Evolutionary conservation across 2,329 filamentous ascomycete genomes (phyloP).

Genomic region (Penicillium capsulatum): DNA sequence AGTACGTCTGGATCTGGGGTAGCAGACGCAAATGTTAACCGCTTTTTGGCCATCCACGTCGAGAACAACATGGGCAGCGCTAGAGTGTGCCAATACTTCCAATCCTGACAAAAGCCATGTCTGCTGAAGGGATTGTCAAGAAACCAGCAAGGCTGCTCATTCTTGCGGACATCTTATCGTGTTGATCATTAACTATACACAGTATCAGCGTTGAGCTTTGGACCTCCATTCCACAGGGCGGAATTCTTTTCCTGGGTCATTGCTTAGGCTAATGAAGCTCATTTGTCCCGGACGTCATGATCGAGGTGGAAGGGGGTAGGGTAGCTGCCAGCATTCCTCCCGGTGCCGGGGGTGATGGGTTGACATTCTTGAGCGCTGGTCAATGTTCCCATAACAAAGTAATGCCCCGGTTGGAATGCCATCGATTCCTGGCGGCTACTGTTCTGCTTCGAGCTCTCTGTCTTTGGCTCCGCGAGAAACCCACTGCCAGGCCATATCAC

Average conservation of each 20-base stretch:
- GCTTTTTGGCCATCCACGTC: no score
- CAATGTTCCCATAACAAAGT: constrained; percentile 32
- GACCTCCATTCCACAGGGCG: constrained; percentile 7
- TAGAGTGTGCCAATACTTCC: no score
- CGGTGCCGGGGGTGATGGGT: constrained; percentile 24
- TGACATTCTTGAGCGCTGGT: constrained; percentile 28
- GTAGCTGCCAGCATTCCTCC: constrained; percentile 30
- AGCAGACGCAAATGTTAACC: no score
- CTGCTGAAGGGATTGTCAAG: no score
- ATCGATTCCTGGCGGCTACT: constrained; percentile 1
- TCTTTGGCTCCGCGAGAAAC: constrained; percentile 7
- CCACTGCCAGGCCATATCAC: no score
- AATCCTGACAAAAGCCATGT: no score
- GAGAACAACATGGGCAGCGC: no score
- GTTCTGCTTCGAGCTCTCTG: constrained; percentile 9
- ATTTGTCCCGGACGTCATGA: constrained; percentile 2
- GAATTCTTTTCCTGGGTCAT: background rate
- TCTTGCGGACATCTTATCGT: background rate
- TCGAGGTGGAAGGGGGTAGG: constrained; percentile 9
- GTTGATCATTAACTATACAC: constrained; percentile 1
- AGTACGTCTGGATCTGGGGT: no score
- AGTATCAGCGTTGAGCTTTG: background rate
- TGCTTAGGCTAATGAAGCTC: background rate
- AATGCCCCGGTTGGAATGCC: constrained; percentile 12
- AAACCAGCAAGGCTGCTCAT: background rate